Percentiles rank a stretch among this genome's conserved stretches.
phyloP scores from a whole-genome alignment of 768 basidiomycete species.

The Collybia mongolica region DNA sequence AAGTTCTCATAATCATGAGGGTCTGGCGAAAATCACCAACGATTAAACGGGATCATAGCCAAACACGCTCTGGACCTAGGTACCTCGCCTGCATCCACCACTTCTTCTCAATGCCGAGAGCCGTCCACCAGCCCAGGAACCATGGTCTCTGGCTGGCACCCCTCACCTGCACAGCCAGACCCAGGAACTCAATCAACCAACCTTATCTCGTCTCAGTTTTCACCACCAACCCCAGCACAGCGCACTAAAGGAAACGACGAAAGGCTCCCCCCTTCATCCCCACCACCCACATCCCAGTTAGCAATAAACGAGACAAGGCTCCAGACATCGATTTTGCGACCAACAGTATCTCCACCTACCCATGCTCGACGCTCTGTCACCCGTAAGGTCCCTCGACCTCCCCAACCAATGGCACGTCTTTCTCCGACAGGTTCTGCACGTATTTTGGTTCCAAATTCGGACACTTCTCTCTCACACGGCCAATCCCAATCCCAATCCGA shows the following conservation, averaged over 20 bases:
- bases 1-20: too few species aligned
- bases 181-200: not conserved
- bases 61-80: not conserved
- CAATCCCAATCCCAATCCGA: constrained; percentile 30
- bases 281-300: constrained; percentile 2
- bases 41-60: not conserved
- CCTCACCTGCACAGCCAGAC: not conserved
- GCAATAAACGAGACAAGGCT: constrained; percentile 12
- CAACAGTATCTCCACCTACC: constrained; percentile 2
- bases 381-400: constrained; percentile 49
- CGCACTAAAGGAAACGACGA: constrained; percentile 9
- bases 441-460: constrained; percentile 57
- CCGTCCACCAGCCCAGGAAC: not conserved
- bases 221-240: constrained; percentile 34
- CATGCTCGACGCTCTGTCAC: constrained; percentile 24
- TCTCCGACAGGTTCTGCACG: constrained; percentile 29
- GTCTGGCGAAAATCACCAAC: too few species aligned
- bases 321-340: constrained; percentile 8
- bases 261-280: constrained; percentile 5
- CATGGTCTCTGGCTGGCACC: not conserved
- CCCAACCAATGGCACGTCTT: constrained; percentile 27
- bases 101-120: not conserved
- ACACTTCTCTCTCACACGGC: constrained; percentile 41
- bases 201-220: constrained; percentile 17
- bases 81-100: not conserved